Evolutionary conservation across 2,329 filamentous ascomycete genomes (phyloP), one percentile per base, ranked within the genome.

Genomic region (Ophiostoma sp.): DNA sequence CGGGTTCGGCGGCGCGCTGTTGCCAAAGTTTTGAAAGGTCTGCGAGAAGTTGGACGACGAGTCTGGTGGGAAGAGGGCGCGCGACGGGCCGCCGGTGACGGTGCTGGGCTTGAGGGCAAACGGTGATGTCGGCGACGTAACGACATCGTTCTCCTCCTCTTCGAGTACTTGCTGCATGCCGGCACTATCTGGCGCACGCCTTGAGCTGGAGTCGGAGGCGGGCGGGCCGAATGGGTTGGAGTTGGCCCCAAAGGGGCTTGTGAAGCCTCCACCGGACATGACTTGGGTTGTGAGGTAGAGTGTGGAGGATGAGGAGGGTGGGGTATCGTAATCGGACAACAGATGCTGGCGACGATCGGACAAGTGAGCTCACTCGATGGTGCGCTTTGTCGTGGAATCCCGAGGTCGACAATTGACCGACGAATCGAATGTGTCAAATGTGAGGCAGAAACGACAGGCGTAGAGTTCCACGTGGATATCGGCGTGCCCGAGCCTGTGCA

Each of bases 91-190:
- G 19, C 72, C 57, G 4, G 33, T 36, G 45, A 31, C 17, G 7
- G 42, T 7, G 31, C n/a, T 33, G 8, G 74, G 36, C 52, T 70
- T 61, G 33, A 70, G 50, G 2, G 59, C 42, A 76, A 89, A 87
- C 70, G 83, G 80, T 78, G 91, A 91, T 73, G 82, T 87, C 42
- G 88, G 82, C 72, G 89, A 87, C 75, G 93, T 94, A 75, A 95
- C 87, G 75, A 85, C 86, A 79, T 95, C 93, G 79, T 89, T 90
- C 81, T 95, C 93, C 71, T 97, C 94, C 79, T 97, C 94, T 82
- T 97, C 94, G 74, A 95, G 90, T 75, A 93, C 89, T 75, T 83
- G 81, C 73, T 85, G 83, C 82, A 87, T 85, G 75, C 82, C 81
- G 39, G 78, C 33, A 42, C 22, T 72, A 15, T 74, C 73, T 17